Percentiles rank a stretch among this genome's conserved stretches.
These are phyloP conservation scores for Isoetes taiwanensis DNA, from an alignment of 75 land plant genomes.

Conservation along the genomic window DNA sequence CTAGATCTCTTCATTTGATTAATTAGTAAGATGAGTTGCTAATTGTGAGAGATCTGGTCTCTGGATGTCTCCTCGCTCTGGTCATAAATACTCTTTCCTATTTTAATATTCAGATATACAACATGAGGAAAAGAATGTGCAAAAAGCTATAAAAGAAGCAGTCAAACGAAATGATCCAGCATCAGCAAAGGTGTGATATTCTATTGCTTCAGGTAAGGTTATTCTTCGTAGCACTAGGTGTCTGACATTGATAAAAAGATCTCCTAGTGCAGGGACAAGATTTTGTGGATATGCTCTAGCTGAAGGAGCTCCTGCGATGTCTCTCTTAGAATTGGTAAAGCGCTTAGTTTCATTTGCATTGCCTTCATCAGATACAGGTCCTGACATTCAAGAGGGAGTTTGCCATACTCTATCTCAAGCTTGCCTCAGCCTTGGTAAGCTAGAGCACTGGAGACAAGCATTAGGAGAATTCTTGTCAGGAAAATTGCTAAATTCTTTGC, in stretches of 20 bases:
- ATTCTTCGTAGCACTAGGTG: conserved; percentile 58
- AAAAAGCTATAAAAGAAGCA: conserved; percentile 87
- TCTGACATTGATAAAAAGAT: conserved; percentile 51
- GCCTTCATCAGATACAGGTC: too few relatives aligned
- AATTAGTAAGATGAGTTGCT: too few relatives aligned
- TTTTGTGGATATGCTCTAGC: conserved; percentile 60
- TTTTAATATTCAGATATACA: conserved; percentile 96
- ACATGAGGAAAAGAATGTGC: conserved; percentile 87
- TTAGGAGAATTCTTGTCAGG: conserved; percentile 37
- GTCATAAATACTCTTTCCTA: too few relatives aligned
- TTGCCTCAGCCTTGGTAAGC: conserved; percentile 23
- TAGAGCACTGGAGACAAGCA: conserved; percentile 16
- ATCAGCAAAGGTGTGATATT: conserved; percentile 86
- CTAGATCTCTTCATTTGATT: too few relatives aligned
- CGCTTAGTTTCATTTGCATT: too few relatives aligned
- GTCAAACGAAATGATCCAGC: conserved; percentile 87
- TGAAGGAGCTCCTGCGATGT: conserved; percentile 50
- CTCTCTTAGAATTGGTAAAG: conserved; percentile 55
- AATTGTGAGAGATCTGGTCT: too few relatives aligned
- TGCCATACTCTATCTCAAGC: conserved; percentile 31
- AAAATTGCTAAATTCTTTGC: conserved; percentile 33
- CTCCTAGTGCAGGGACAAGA: conserved; percentile 56
- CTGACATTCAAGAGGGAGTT: conserved; percentile 33
- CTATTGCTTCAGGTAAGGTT: too few relatives aligned
- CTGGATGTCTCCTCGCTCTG: too few relatives aligned